Evolutionary conservation across 148 eudicot species (phyloP).

Genomic region (Camellia lanceoleosa): DNA sequence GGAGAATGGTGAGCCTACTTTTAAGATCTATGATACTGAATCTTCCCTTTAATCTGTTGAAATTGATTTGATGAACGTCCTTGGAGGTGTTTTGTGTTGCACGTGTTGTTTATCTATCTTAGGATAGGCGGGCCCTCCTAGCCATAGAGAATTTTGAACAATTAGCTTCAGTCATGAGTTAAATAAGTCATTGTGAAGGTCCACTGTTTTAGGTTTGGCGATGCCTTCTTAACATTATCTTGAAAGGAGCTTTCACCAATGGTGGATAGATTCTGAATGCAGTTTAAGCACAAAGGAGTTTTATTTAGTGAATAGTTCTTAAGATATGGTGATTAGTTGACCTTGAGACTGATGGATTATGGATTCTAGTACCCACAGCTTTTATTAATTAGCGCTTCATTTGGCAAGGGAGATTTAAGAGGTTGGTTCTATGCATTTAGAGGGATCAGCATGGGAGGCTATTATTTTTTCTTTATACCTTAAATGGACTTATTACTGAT

Average conservation of each 20-base stretch:
- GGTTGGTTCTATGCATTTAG: background rate
- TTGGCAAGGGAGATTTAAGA: background rate
- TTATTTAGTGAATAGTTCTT: background rate
- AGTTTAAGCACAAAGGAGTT: background rate
- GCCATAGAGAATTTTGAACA: no score
- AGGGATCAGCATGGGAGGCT: no score
- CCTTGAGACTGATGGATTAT: background rate
- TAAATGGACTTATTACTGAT: no score
- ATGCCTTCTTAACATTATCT: background rate
- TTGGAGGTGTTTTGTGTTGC: no score
- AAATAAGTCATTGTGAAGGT: background rate
- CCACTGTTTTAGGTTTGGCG: background rate
- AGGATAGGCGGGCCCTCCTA: no score
- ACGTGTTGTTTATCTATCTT: no score
- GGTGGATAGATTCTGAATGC: constrained; percentile 2
- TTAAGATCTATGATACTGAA: no score
- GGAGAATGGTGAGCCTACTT: no score
- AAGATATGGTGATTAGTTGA: background rate
- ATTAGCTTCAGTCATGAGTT: background rate
- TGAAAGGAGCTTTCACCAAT: background rate
- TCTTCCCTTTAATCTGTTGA: no score
- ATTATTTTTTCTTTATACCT: no score
- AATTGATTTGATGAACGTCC: no score
- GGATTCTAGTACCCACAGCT: background rate
- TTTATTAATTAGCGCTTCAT: background rate